Base-by-base conservation (phyloP, 495 filamentous ascomycete species). In the Penicillium desertorum region DNA sequence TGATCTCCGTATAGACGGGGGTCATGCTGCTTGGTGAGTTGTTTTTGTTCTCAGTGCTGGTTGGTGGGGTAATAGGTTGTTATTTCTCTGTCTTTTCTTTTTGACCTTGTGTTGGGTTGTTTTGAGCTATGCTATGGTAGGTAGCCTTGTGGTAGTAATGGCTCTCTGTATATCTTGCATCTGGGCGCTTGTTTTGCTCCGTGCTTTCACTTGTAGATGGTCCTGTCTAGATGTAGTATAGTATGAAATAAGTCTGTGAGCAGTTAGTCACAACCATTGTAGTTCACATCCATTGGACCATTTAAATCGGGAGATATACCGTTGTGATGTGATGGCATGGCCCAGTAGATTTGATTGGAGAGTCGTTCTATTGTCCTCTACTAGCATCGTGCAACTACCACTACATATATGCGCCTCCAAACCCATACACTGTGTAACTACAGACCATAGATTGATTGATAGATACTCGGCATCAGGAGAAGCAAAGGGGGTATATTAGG, bases 1-100 rank as follows among this genome's bases (percentile, higher is more conserved):
- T 7, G 70, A 74, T 58, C 55, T 75, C 10, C 56, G 69, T n/a
- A 66, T 76, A 23, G 74, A 76, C 44, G 74, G 74, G 14, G 71
- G 74, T 14, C 70, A 76, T 51, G 8, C 11, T 25, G 49, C 34
- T 17, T 51, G 30, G 5, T 43, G 30, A 11, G n/a, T 32, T 23
- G 7, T 17, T 32, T 37, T 6, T n/a, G 14, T 6, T 7, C 2
- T 16, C 16, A n/a, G 34, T 16, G 34, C 2, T 14, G 34, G 34
- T 5, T 16, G 32, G 14, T n/a, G n/a, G 14, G 6, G 0, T n/a
- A 16, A 7, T 6, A 0, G 5, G 2, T n/a, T 36, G 34, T 14
- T 16, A 36, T 36, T 6, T 5, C 2, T 1, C n/a, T n/a, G n/a
- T n/a, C n/a, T n/a, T 1, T 4, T 34, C 32, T 34, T 4, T 16